Conservation (phyloP, 1,284 basidiomycete species). For the Ustilago bromivora region DNA sequence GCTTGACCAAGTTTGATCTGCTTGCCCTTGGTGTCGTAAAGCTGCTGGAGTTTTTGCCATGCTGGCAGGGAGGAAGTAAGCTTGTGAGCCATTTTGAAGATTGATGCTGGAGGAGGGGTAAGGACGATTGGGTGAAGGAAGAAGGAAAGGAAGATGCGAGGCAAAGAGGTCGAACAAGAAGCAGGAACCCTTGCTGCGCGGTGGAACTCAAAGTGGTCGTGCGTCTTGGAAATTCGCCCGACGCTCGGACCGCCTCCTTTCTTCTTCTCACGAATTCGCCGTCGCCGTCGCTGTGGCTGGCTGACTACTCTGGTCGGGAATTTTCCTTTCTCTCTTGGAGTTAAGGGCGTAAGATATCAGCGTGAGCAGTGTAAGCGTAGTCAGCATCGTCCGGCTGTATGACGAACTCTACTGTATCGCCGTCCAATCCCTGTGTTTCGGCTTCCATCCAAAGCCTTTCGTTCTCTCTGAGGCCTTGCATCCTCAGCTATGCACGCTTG, state of each 20-base stretch:
- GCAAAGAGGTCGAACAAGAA: not conserved
- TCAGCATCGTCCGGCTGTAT: conserved; percentile 5
- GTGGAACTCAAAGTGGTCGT: not conserved
- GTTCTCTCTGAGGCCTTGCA: not conserved
- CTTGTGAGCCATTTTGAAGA: conserved; percentile 47
- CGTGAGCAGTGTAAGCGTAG: not conserved
- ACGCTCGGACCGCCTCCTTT: conserved; percentile 30
- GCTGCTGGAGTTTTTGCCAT: conserved; percentile 90
- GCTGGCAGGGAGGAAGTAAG: conserved; percentile 71
- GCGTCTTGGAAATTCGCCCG: not conserved
- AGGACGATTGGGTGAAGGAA: conserved; percentile 9
- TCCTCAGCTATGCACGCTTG: too few relatives aligned
- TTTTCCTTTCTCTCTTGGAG: not conserved
- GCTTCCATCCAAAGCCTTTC: not conserved
- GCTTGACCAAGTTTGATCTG: conserved; percentile 89
- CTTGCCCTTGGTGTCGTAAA: conserved; percentile 81
- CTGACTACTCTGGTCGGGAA: not conserved
- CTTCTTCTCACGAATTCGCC: not conserved
- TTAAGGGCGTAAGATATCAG: conserved; percentile 1
- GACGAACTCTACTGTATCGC: not conserved
- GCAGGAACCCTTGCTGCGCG: not conserved
- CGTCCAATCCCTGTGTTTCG: not conserved
- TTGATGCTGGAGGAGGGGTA: not conserved
- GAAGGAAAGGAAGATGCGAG: conserved; percentile 6
- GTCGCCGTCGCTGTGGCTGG: not conserved